Evolutionary conservation across 257 asterid genomes (phyloP), one percentile per base, ranked within the genome.

Genomic region (Penstemon newberryi): DNA sequence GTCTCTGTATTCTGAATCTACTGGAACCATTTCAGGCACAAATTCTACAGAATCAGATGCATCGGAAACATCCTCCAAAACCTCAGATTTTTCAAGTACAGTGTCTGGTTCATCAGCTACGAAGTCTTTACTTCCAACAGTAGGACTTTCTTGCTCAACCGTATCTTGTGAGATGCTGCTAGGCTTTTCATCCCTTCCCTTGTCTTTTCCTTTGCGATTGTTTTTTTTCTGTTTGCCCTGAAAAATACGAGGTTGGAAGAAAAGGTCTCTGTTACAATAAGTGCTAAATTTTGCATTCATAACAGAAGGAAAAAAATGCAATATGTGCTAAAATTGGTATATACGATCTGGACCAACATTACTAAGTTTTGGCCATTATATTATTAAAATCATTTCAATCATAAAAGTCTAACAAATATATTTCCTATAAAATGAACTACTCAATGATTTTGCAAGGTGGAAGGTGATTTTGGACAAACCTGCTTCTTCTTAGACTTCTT

Each of bases 161-260:
- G 77, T 79, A 76, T 73, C 78, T 61, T 66, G 73, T 56, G 53
- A 44, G 59, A 58, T 43, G 18, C 72, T 41, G 68, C 50, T 46
- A 56, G 77, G 67, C 72, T 81, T 86, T 47, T 73, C 89, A 63
- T 83, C 89, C 78, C 77, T 83, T 59, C 70, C 82, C 73, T 86
- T 83, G 60, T 83, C 92, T 79, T 81, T 86, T 46, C 67, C 75
- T 77, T 81, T 91, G 63, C 96, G 84, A 50, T 83, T 87, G 70
- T 89, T 91, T 65, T 80, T 73, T 76, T 87, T 91, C 73, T 89
- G 94, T 78, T 91, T 91, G 49, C 87, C 89, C 96, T 91, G 85
- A 72, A 71, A 63, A 56, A 53, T 53, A 74, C 55, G 63, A n/a
- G 52, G 61, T 15, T 50, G 19, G 70, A 61, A 72, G 58, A 73